Percentiles rank a stretch among this genome's conserved stretches.
Evolutionary conservation across 306 rosid species (phyloP).

Genomic region (Lupinus albus): DNA sequence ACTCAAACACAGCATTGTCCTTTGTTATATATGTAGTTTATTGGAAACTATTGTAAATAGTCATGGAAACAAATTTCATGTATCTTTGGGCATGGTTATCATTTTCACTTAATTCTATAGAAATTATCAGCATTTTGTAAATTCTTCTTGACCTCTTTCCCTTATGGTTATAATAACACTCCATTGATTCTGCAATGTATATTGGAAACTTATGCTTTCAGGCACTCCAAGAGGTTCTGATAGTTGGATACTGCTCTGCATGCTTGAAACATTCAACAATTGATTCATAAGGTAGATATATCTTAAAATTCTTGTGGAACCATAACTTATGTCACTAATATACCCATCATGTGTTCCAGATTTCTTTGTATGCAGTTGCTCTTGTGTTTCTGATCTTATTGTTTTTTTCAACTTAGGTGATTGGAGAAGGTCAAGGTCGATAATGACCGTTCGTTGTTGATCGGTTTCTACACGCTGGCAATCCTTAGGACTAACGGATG

Average conservation of each 20-base stretch:
- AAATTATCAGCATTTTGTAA: too few relatives aligned
- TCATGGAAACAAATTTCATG: too few relatives aligned
- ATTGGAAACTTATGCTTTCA: slow-evolving; percentile 35
- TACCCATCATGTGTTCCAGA: slow-evolving; percentile 44
- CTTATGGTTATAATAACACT: too few relatives aligned
- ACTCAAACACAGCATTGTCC: too few relatives aligned
- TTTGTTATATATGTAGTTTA: too few relatives aligned
- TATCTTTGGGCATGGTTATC: too few relatives aligned
- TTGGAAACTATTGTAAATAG: too few relatives aligned
- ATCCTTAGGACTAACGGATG: slow-evolving; percentile 56
- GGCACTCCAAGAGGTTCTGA: slow-evolving; percentile 38
- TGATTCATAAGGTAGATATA: slow-evolving; percentile 46
- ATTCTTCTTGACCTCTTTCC: too few relatives aligned
- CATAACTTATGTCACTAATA: slow-evolving; percentile 30
- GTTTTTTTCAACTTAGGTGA: slow-evolving; percentile 42
- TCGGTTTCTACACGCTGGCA: slow-evolving; percentile 50
- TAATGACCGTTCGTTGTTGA: slow-evolving; percentile 48
- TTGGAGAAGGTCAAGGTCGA: slow-evolving; percentile 40
- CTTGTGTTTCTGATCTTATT: slow-evolving; percentile 47
- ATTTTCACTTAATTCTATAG: too few relatives aligned
- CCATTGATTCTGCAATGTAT: too few relatives aligned
- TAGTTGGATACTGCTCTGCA: slow-evolving; percentile 43
- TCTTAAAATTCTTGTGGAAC: slow-evolving; percentile 39
- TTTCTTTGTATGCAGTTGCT: slow-evolving; percentile 33
- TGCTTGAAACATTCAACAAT: slow-evolving; percentile 29